Percentiles rank a stretch among this genome's conserved stretches.
Evolutionary conservation across 1,284 basidiomycete species (phyloP).

Genomic region (Polyporus tsugae): DNA sequence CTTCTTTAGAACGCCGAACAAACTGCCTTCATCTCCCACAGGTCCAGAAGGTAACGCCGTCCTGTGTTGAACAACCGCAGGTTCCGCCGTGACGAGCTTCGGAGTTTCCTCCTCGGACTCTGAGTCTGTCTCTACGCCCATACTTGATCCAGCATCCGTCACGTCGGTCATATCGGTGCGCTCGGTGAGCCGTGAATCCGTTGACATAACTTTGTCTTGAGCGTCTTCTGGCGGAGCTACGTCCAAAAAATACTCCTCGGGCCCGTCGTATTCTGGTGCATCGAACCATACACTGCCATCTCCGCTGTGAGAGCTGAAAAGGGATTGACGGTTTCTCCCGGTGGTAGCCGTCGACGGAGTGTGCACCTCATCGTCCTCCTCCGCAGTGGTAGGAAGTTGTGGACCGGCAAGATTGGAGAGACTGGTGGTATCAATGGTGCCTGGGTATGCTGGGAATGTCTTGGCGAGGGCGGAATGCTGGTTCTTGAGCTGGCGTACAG

Average conservation of each 20-base stretch:
- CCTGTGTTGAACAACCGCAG: constrained; percentile 54
- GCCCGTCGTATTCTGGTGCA: constrained; percentile 64
- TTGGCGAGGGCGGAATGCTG: constrained; percentile 64
- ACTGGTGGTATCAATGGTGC: constrained; percentile 45
- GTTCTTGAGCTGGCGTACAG: constrained; percentile 62
- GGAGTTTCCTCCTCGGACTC: constrained; percentile 35
- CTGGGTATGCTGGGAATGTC: constrained; percentile 49
- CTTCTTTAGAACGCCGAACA: constrained; percentile 90
- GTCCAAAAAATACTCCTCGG: constrained; percentile 76
- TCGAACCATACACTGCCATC: constrained; percentile 75
- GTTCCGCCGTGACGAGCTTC: constrained; percentile 27
- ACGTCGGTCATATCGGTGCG: constrained; percentile 39
- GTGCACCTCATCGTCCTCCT: constrained; percentile 54
- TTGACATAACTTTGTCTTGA: constrained; percentile 44
- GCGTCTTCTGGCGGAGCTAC: constrained; percentile 52
- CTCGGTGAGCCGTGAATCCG: constrained; percentile 47
- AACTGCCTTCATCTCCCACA: constrained; percentile 86
- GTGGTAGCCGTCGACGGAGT: constrained; percentile 44
- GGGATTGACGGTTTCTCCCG: constrained; percentile 57
- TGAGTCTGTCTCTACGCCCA: constrained; percentile 36
- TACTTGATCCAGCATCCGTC: constrained; percentile 29
- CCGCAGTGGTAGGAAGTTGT: constrained; percentile 55
- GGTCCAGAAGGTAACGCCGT: constrained; percentile 70
- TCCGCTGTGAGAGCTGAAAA: constrained; percentile 64
- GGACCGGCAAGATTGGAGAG: constrained; percentile 47